phyloP scores from a whole-genome alignment of 2,329 filamentous ascomycete genomes.

The Calonectria montana region DNA sequence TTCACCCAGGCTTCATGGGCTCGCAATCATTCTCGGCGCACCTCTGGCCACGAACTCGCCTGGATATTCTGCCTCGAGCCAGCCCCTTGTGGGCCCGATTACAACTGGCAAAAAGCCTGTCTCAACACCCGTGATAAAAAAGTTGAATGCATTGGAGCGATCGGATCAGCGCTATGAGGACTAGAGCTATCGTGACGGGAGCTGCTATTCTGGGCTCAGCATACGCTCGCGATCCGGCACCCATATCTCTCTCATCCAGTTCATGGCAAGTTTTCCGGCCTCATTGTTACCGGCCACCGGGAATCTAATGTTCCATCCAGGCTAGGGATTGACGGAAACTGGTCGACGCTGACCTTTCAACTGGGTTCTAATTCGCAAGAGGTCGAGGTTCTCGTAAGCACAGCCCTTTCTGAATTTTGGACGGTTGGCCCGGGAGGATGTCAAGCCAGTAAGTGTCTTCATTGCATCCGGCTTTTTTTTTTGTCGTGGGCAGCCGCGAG shows the following conservation, averaged over 20 bases:
- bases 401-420: conserved; percentile 78
- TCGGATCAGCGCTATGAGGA: conserved; percentile 30
- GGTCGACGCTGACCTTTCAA: conserved; percentile 74
- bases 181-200: conserved; percentile 27
- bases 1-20: conserved; percentile 19
- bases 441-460: conserved; percentile 53
- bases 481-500: neutral
- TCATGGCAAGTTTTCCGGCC: conserved; percentile 31
- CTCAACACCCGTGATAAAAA: neutral
- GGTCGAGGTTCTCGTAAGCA: conserved; percentile 66
- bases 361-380: conserved; percentile 54
- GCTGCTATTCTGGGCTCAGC: conserved; percentile 28
- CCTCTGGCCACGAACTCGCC: neutral
- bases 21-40: conserved; percentile 9
- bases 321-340: conserved; percentile 75
- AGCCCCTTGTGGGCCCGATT: conserved; percentile 10
- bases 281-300: neutral
- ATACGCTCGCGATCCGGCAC: conserved; percentile 33
- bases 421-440: conserved; percentile 71
- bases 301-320: conserved; percentile 48
- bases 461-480: neutral
- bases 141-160: neutral
- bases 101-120: conserved; percentile 1
- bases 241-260: conserved; percentile 35
- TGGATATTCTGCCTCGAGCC: neutral